Percentiles rank a stretch among this genome's conserved stretches.
phyloP scores from a whole-genome alignment of 805 yeast genomes.

The Wickerhamomyces pijperi region DNA sequence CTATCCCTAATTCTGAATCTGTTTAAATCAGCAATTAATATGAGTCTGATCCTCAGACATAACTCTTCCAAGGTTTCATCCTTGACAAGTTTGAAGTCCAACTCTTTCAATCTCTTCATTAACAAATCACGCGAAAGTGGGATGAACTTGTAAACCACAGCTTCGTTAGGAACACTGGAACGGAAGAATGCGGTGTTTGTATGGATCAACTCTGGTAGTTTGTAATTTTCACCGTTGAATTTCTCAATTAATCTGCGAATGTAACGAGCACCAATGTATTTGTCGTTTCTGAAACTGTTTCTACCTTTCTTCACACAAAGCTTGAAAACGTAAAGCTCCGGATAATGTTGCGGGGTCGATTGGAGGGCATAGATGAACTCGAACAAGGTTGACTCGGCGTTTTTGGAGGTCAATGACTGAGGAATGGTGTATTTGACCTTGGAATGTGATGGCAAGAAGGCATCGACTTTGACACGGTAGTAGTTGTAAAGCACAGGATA shows the following conservation, averaged over 20 bases:
- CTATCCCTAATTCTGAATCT: background rate
- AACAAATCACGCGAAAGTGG: background rate
- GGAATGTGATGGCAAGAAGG: background rate
- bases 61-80: background rate
- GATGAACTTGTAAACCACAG: background rate
- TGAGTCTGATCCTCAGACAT: background rate
- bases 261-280: too few species aligned
- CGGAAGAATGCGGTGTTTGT: background rate
- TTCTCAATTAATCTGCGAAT: background rate
- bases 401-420: background rate
- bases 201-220: background rate
- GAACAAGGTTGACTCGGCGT: background rate
- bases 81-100: background rate
- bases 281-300: background rate
- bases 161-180: background rate
- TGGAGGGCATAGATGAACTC: background rate
- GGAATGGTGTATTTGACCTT: background rate
- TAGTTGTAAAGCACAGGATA: slow-evolving; percentile 6
- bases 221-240: background rate
- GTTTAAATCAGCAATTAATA: background rate
- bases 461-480: slow-evolving; percentile 1
- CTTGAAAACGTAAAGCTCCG: background rate
- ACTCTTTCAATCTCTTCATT: background rate
- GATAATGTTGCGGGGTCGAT: background rate
- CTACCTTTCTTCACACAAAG: background rate